Evolutionary conservation across 1,284 basidiomycete species (phyloP).

Genomic region (Trametes polyzona): DNA sequence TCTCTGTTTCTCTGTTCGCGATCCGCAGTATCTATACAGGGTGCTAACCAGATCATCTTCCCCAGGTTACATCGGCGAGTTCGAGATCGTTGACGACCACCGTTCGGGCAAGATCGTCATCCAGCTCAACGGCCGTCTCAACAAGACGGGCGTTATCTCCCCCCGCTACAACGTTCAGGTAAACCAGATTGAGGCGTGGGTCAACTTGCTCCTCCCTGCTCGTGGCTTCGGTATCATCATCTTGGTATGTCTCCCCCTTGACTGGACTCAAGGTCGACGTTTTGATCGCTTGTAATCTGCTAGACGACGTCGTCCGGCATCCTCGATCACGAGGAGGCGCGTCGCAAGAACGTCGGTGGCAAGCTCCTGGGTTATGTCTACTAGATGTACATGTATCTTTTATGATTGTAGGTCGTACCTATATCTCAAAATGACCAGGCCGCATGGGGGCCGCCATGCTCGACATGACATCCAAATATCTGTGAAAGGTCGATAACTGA

Average conservation of each 20-base stretch:
- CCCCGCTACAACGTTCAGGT: slow-evolving; percentile 98
- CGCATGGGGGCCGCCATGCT: slow-evolving; percentile 16
- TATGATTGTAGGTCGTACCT: slow-evolving; percentile 24
- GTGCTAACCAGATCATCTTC: neutral
- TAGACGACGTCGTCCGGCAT: slow-evolving; percentile 98
- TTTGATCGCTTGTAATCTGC: slow-evolving; percentile 11
- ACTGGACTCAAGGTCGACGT: no score
- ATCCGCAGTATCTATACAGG: no score
- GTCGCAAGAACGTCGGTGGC: slow-evolving; percentile 97
- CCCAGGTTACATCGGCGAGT: slow-evolving; percentile 97
- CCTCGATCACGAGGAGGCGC: slow-evolving; percentile 99
- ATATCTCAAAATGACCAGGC: slow-evolving; percentile 23
- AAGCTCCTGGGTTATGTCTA: slow-evolving; percentile 89
- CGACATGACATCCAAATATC: neutral
- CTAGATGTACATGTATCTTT: slow-evolving; percentile 44
- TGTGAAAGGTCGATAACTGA: neutral
- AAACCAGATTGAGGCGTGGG: slow-evolving; percentile 92
- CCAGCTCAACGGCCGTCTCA: slow-evolving; percentile 97
- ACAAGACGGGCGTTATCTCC: slow-evolving; percentile 99
- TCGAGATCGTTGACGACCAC: slow-evolving; percentile 99
- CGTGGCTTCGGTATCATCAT: slow-evolving; percentile 98
- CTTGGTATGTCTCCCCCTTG: slow-evolving; percentile 55
- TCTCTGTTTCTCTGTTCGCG: neutral
- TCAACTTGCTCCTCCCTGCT: slow-evolving; percentile 91
- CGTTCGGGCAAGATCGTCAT: slow-evolving; percentile 98